Evolutionary conservation across 306 rosid genomes (phyloP), one percentile per base, ranked within the genome.

Genomic region (Amphicarpaea edgeworthii): DNA sequence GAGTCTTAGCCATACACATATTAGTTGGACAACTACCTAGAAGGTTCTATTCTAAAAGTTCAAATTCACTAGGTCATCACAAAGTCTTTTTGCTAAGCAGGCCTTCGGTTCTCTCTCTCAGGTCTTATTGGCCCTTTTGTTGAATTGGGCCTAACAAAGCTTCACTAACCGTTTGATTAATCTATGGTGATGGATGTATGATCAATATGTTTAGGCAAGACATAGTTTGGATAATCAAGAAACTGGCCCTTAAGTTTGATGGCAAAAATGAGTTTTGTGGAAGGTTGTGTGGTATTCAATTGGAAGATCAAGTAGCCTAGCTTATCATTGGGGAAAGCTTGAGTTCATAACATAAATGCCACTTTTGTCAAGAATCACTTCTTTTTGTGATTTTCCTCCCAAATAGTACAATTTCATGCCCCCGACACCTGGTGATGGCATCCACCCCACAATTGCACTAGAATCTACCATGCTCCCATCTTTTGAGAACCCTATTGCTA

Each of bases 391-490:
- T n/a, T 8, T 63, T 20, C 75, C 81, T 5, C 64, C 78, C 0
- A 81, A 11, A 53, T 62, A 43, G 7, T 76, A 81, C 8, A 0
- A 23, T 53, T 76, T 50, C 53, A 69, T 12, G 0, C 74, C 46
- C 0, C 46, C 55, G 0, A 6, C 24, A 2, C 77, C 73, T 9
- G 54, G 16, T 0, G 49, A 17, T 12, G n/a, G 6, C 23, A 41
- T 45, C 85, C 85, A 81, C 74, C 69, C 81, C 15, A 69, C 75
- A 12, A 54, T 2, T 9, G 85, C 75, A 5, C 43, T 45, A 0
- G 85, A 82, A 47, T 66, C 75, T 49, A 71, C 79, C 85, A 82
- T 82, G 16, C 6, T 40, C 3, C 85, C 85, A 59, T 82, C 64
- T 1, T 42, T 40, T 7, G 82, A 77, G 65, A 77, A 77, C 43